phyloP scores from a whole-genome alignment of 148 eudicot species.

The Dianthus caryophyllus region DNA sequence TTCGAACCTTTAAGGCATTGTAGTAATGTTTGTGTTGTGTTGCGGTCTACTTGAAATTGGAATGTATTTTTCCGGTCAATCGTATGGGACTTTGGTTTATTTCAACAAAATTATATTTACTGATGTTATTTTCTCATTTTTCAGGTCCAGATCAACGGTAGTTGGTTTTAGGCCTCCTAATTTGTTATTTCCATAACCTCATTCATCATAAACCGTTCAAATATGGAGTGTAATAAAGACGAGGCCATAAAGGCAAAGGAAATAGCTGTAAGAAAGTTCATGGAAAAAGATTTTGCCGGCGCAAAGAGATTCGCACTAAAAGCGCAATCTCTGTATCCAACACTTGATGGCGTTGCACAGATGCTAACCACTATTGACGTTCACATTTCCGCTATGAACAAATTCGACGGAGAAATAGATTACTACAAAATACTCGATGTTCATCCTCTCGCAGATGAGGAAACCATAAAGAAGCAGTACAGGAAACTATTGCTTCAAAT shows the following conservation, averaged over 20 bases:
- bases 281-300: constrained; percentile 29
- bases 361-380: constrained; percentile 34
- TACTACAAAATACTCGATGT: constrained; percentile 75
- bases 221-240: constrained; percentile 49
- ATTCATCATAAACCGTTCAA: too few species aligned
- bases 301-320: constrained; percentile 41
- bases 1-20: too few species aligned
- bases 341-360: constrained; percentile 36
- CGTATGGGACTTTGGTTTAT: neutral
- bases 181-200: too few species aligned
- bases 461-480: constrained; percentile 52
- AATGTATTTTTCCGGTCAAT: neutral
- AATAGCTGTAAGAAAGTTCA: constrained; percentile 32
- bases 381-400: constrained; percentile 24
- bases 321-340: constrained; percentile 33
- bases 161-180: neutral
- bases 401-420: constrained; percentile 43
- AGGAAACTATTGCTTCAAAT: constrained; percentile 56
- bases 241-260: constrained; percentile 43
- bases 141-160: constrained; percentile 13
- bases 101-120: neutral
- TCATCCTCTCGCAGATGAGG: constrained; percentile 55
- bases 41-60: too few species aligned
- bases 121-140: neutral
- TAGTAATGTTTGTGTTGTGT: too few species aligned